Percentiles rank a stretch among this genome's conserved stretches.
phyloP scores from a whole-genome alignment of 208 protist species.

The Leishmania turanica region DNA sequence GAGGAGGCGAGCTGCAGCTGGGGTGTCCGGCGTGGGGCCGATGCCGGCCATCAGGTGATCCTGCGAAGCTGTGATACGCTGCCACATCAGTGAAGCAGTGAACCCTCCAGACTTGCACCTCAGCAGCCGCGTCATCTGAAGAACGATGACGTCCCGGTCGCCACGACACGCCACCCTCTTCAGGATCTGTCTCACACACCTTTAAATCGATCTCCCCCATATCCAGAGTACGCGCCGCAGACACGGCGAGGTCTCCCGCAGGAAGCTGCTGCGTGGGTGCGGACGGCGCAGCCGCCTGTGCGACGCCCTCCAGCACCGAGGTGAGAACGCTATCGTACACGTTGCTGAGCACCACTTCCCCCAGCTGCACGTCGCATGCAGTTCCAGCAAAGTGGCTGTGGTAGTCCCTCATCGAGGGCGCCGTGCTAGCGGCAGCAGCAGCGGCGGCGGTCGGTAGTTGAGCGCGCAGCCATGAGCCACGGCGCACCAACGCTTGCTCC shows the following conservation, averaged over 20 bases:
- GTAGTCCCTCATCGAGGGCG: background rate
- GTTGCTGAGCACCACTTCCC: slow-evolving; percentile 26
- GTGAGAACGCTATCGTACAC: slow-evolving; percentile 8
- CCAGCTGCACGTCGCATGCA: background rate
- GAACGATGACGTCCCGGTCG: background rate
- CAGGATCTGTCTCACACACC: background rate
- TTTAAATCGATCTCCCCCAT: background rate
- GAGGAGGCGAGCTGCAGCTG: slow-evolving; percentile 4
- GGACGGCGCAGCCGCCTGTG: background rate
- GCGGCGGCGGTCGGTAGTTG: background rate
- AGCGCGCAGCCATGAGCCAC: slow-evolving; percentile 22
- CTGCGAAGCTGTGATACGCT: background rate
- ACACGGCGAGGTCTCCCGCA: background rate
- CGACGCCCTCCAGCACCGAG: background rate
- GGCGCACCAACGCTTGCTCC: slow-evolving; percentile 25
- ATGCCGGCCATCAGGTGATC: background rate
- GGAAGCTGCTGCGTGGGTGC: slow-evolving; percentile 5
- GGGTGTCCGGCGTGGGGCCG: background rate
- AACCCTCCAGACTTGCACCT: slow-evolving; percentile 24
- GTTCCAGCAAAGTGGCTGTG: background rate
- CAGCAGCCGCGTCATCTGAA: background rate
- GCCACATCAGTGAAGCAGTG: slow-evolving; percentile 11
- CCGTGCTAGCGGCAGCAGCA: background rate
- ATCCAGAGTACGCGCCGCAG: background rate
- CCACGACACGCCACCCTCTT: background rate